Percentiles rank a stretch among this genome's conserved stretches.
Evolutionary conservation across 2,329 filamentous ascomycete species (phyloP).

Genomic region (Mycosphaerella arachidis): DNA sequence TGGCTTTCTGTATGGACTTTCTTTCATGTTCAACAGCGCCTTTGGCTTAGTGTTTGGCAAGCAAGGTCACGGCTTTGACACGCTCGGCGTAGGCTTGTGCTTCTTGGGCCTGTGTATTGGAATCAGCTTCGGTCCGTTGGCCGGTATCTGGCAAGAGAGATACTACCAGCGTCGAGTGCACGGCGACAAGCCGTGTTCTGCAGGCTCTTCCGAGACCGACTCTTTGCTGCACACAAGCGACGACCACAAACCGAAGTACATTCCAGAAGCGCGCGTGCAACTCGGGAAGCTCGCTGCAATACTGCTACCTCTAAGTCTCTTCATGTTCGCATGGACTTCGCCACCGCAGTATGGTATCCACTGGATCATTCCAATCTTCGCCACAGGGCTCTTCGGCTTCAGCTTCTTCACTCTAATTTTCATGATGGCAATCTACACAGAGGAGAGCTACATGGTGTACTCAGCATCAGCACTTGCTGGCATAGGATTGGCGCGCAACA

Average conservation of each 20-base stretch:
- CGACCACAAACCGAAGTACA: conserved; percentile 35
- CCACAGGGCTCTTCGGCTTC: conserved; percentile 48
- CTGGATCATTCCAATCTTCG: conserved; percentile 44
- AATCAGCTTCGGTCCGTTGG: conserved; percentile 41
- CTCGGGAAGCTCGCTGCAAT: conserved; percentile 42
- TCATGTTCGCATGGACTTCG: conserved; percentile 41
- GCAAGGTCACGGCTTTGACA: conserved; percentile 35
- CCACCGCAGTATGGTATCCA: conserved; percentile 21
- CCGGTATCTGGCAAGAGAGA: conserved; percentile 44
- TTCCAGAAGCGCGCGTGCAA: conserved; percentile 42
- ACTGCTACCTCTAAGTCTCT: conserved; percentile 40
- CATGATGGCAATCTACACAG: conserved; percentile 48
- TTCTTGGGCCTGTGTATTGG: conserved; percentile 38
- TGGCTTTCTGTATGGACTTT: conserved; percentile 47
- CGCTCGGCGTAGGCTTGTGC: conserved; percentile 16
- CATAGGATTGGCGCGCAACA: conserved; percentile 37
- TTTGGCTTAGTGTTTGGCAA: conserved; percentile 48
- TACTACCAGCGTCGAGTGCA: conserved; percentile 39
- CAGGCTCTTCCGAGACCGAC: conserved; percentile 12
- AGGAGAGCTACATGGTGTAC: conserved; percentile 46
- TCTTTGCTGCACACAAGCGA: conserved; percentile 31
- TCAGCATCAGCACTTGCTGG: conserved; percentile 41
- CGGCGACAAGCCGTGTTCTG: conserved; percentile 28
- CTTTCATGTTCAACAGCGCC: conserved; percentile 48
- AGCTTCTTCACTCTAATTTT: conserved; percentile 49